phyloP scores from a whole-genome alignment of 2,329 filamentous ascomycete genomes.

The Colletotrichum sp. region DNA sequence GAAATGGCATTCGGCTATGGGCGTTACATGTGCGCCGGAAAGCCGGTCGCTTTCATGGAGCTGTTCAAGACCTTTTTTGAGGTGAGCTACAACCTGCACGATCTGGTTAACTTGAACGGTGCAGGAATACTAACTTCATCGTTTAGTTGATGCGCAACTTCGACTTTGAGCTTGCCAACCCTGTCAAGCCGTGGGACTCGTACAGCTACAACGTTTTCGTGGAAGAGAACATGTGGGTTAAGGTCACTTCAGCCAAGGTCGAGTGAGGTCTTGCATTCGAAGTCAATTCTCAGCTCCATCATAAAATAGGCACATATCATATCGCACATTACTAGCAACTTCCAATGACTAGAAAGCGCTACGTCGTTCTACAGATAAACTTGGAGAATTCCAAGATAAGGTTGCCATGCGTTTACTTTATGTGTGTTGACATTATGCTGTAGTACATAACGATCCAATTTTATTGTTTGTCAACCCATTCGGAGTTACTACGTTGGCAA shows the following conservation, averaged over 20 bases:
- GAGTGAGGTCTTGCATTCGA: neutral
- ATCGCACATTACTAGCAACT: neutral
- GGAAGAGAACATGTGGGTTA: slow-evolving; percentile 4
- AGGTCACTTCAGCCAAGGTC: neutral
- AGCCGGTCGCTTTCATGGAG: slow-evolving; percentile 58
- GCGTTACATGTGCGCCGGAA: slow-evolving; percentile 50
- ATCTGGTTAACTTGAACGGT: neutral
- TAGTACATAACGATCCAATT: neutral
- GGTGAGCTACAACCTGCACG: neutral
- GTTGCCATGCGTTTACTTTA: neutral
- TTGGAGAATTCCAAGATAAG: neutral
- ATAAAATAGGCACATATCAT: neutral
- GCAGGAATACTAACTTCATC: neutral
- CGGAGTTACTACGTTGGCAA: neutral
- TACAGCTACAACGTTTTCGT: neutral
- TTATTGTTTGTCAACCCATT: neutral
- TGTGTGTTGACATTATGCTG: neutral
- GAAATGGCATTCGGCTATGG: slow-evolving; percentile 57
- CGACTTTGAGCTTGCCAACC: neutral
- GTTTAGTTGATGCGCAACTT: slow-evolving; percentile 5
- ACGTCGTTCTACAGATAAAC: neutral
- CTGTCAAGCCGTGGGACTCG: neutral
- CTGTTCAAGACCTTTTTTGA: slow-evolving; percentile 45
- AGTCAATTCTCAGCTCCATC: neutral
- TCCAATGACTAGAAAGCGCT: neutral